phyloP scores from a whole-genome alignment of 192 early-diverging fungal genomes.

The Chytriomyces confervae region DNA sequence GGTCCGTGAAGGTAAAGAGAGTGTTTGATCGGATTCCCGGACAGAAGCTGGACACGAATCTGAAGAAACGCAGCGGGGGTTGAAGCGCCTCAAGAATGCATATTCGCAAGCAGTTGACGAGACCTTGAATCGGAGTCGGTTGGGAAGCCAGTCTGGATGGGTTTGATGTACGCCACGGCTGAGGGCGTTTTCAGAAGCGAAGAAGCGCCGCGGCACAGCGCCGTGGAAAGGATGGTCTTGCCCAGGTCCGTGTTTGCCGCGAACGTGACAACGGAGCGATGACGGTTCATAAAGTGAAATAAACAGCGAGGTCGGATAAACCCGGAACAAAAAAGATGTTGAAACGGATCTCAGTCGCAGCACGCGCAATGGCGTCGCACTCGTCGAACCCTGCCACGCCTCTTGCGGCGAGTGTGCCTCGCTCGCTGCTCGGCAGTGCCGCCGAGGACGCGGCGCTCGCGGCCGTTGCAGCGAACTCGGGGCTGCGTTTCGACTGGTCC shows the following conservation, averaged over 20 bases:
- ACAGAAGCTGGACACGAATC: constrained; percentile 60
- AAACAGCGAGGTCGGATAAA: too few species aligned
- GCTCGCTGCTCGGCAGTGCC: neutral
- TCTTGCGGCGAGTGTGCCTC: constrained; percentile 7
- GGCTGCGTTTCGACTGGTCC: constrained; percentile 70
- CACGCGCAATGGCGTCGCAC: too few species aligned
- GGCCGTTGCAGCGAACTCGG: neutral
- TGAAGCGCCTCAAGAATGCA: neutral
- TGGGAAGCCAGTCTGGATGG: constrained; percentile 84
- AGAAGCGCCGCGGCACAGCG: constrained; percentile 66
- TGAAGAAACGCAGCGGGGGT: neutral
- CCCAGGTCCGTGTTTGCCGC: constrained; percentile 84
- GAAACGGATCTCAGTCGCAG: too few species aligned
- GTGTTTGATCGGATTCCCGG: constrained; percentile 49
- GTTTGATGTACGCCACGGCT: constrained; percentile 73
- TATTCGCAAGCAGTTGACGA: neutral
- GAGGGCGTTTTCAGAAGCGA: neutral
- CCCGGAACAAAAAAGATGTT: too few species aligned
- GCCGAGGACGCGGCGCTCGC: constrained; percentile 15
- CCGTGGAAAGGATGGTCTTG: constrained; percentile 78
- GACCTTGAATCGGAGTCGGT: constrained; percentile 74
- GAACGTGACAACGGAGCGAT: constrained; percentile 41
- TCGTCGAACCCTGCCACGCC: neutral
- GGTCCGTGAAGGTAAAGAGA: constrained; percentile 72
- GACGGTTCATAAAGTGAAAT: too few species aligned